Conservation (phyloP, 345 rosid species). For the Eucalyptus rudis region DNA sequence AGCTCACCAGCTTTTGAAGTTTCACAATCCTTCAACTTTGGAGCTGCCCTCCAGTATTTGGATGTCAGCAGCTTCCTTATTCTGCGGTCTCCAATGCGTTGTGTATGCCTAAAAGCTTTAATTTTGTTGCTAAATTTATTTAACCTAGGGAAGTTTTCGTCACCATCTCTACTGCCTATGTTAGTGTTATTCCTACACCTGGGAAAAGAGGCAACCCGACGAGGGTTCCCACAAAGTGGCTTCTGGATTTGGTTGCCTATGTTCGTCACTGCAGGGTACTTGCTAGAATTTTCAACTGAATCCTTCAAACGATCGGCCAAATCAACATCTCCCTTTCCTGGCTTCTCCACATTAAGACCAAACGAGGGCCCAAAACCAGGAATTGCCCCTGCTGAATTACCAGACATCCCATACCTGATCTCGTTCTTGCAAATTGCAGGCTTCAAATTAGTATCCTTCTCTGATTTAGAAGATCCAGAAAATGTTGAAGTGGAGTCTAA, state of each 20-base stretch:
- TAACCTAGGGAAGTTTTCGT: slow-evolving; percentile 48
- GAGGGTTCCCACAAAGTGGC: slow-evolving; percentile 5
- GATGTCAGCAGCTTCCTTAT: slow-evolving; percentile 47
- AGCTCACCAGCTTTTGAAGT: slow-evolving; percentile 48
- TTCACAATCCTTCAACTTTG: slow-evolving; percentile 46
- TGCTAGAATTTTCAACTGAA: slow-evolving; percentile 9
- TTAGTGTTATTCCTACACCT: slow-evolving; percentile 33
- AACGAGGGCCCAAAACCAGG: not conserved
- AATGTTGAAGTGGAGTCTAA: slow-evolving; percentile 10
- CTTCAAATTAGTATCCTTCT: slow-evolving; percentile 4
- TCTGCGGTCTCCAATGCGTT: slow-evolving; percentile 41
- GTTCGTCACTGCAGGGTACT: slow-evolving; percentile 16
- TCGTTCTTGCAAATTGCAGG: not conserved
- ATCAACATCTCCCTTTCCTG: slow-evolving; percentile 19
- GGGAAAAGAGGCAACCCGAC: slow-evolving; percentile 25
- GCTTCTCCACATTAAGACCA: not conserved
- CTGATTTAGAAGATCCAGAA: slow-evolving; percentile 6
- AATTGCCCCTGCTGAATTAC: not conserved
- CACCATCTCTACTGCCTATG: slow-evolving; percentile 67
- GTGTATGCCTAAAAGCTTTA: slow-evolving; percentile 49
- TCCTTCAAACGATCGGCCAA: slow-evolving; percentile 15
- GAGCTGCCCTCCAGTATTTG: slow-evolving; percentile 57
- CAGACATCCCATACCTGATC: not conserved
- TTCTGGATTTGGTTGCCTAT: slow-evolving; percentile 20
- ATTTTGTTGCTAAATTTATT: slow-evolving; percentile 31